A percentile compares a stretch with the other conserved stretches of the same genome.
Evolutionary conservation across 257 asterid species (phyloP).

Genomic region (Echium plantagineum): DNA sequence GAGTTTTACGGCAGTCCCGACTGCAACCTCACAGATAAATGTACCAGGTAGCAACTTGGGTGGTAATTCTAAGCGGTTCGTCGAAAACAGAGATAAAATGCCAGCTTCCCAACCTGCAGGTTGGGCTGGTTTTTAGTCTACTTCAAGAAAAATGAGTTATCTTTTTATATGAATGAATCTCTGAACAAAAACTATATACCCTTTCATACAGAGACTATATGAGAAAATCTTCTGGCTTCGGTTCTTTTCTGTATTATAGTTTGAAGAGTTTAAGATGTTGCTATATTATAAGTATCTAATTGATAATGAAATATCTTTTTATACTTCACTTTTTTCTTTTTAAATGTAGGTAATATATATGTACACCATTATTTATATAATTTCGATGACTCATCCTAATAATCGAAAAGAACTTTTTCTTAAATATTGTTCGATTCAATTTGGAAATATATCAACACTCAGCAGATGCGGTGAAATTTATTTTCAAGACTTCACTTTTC

Average conservation of each 20-base stretch:
- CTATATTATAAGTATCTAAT: no score
- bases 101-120: slow-evolving; percentile 77
- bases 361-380: no score
- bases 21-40: slow-evolving; percentile 35
- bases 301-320: no score
- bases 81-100: slow-evolving; percentile 36
- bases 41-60: slow-evolving; percentile 21
- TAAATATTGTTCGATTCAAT: no score
- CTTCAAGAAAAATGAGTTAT: not conserved
- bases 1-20: slow-evolving; percentile 60
- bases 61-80: slow-evolving; percentile 41
- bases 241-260: not conserved
- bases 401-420: no score
- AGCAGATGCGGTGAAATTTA: no score
- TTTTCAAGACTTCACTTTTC: no score
- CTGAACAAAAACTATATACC: not conserved
- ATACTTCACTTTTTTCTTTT: no score
- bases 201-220: not conserved
- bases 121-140: slow-evolving; percentile 79
- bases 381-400: no score
- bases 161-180: not conserved
- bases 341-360: no score
- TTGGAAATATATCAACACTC: no score
- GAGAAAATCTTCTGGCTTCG: not conserved
- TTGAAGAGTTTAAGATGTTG: not conserved